Conservation (phyloP, 148 eudicot species). For the Vaccinium macrocarpon region DNA sequence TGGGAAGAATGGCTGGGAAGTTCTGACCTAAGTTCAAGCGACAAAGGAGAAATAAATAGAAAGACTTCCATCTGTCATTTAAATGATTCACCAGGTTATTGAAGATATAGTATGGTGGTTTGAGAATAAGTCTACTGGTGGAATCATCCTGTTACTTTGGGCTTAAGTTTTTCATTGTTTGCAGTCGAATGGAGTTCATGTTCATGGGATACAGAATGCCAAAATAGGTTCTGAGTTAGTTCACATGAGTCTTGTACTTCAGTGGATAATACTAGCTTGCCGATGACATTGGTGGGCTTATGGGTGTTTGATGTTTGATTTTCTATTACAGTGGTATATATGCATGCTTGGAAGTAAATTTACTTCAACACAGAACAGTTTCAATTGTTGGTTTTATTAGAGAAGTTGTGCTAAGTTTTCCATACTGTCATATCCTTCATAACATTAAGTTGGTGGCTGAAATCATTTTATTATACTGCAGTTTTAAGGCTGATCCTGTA, state of each 20-base stretch:
- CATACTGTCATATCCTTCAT: background rate
- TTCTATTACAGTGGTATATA: background rate
- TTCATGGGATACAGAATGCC: background rate
- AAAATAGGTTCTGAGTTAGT: background rate
- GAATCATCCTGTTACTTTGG: background rate
- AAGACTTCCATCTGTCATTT: background rate
- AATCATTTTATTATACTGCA: background rate
- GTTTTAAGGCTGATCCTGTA: background rate
- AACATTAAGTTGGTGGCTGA: background rate
- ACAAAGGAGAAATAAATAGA: background rate
- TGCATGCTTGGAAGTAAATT: conserved; percentile 1
- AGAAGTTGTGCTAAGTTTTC: background rate
- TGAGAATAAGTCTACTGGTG: background rate
- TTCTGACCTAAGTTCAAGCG: background rate
- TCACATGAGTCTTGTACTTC: background rate
- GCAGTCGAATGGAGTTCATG: background rate
- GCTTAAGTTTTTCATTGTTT: background rate
- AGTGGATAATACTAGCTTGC: background rate
- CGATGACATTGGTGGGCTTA: conserved; percentile 3
- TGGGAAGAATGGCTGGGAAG: background rate
- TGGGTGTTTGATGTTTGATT: background rate
- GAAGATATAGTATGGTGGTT: background rate
- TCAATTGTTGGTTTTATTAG: background rate
- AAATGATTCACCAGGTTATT: background rate
- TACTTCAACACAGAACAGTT: background rate